Percentiles rank a stretch among this genome's conserved stretches.
Evolutionary conservation across 2,329 filamentous ascomycete species (phyloP).

Genomic region (Paraconiothyrium brasiliense): DNA sequence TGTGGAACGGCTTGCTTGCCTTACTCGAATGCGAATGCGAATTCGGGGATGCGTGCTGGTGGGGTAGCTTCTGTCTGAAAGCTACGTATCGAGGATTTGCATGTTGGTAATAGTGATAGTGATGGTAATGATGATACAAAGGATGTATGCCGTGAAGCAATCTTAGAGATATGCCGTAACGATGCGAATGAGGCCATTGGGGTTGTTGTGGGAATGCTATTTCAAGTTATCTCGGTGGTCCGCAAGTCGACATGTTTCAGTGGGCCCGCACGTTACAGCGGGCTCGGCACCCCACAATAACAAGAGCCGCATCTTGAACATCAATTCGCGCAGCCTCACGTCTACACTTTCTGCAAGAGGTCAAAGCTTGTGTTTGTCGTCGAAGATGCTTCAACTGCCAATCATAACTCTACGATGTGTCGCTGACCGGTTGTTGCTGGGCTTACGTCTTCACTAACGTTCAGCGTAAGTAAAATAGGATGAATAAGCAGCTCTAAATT

Average conservation of each 20-base stretch:
- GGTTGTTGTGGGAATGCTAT: background rate
- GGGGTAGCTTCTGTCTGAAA: conserved; percentile 37
- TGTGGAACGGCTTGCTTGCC: conserved; percentile 33
- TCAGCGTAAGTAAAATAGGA: background rate
- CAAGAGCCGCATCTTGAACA: background rate
- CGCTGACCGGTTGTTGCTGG: background rate
- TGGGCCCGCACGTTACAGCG: conserved; percentile 13
- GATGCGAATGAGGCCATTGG: conserved; percentile 11
- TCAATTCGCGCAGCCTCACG: background rate
- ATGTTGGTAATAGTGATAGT: conserved; percentile 13
- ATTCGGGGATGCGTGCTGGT: conserved; percentile 49
- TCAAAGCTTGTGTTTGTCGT: background rate
- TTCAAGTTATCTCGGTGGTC: conserved; percentile 12
- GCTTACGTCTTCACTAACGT: no score
- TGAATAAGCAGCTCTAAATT: conserved; percentile 12
- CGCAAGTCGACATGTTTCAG: conserved; percentile 19
- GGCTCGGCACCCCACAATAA: background rate
- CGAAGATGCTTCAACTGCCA: background rate
- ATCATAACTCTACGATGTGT: background rate
- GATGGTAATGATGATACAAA: conserved; percentile 11
- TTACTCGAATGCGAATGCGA: conserved; percentile 68
- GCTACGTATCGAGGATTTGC: conserved; percentile 27
- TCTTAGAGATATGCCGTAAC: conserved; percentile 1
- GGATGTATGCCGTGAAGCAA: background rate
- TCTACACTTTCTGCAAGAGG: background rate